Base-by-base conservation (phyloP, 2,329 filamentous ascomycete species). In the Penicillium sp. region DNA sequence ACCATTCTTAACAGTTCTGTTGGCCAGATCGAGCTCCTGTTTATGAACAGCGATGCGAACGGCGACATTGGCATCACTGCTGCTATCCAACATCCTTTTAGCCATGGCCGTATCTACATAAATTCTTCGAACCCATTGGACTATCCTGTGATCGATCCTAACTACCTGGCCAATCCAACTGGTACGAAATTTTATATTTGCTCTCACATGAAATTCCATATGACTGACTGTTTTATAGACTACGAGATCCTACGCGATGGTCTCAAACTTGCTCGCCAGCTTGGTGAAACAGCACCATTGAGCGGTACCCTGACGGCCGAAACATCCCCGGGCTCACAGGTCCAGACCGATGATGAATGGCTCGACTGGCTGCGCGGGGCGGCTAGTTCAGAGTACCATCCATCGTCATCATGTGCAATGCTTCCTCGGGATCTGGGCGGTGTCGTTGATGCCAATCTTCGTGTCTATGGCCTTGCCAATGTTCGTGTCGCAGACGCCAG, bases 401-500 rank as follows among this genome's bases (percentile, higher is more conserved):
- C 64, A 0, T 65, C 62, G 0, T 63, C 63, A 0, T 61, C 61
- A 2, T 65, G 69, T 45, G 69, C 62, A 35, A 71, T 65, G 68
- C 62, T 64, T 2, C 66, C 65, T 23, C 60, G 57, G n/a, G 47
- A 61, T 0, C 60, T 65, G 18, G 66, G 66, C 7, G 66, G 66
- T 5, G 66, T 68, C 0, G 66, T 68, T 3, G 66, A 67, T 20
- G 65, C 65, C 12, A 63, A 64, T 5, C 64, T 68, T 0, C 64
- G 60, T 43, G 65, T 68, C 0, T 66, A 70, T 48, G 68, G 68
- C 1, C 64, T 69, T 5, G 50, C 61, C 0, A 70, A 70, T 49
- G 65, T 70, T 8, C 64, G 68, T 3, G 63, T 70, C 5, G 66
- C 64, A 0, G 68, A 70, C 5, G 66, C 67, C 8, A 67, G 65